Evolutionary conservation across 352 stramenopile genomes (phyloP).

Genomic region (Phytophthora constricta): DNA sequence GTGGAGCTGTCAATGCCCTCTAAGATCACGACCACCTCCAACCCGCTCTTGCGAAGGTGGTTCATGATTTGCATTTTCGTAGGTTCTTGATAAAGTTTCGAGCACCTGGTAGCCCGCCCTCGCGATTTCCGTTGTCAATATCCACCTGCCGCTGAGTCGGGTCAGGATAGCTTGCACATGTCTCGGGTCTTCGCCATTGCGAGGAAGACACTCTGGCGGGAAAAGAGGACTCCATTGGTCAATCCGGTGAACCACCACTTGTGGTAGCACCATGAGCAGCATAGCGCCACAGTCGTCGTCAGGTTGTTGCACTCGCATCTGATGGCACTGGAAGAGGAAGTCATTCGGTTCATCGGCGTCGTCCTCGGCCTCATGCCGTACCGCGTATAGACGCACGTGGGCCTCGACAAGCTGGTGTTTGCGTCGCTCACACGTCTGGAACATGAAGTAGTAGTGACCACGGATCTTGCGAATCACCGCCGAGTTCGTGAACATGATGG

Average conservation of each 20-base stretch:
- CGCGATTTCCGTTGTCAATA: constrained; percentile 86
- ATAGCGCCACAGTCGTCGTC: constrained; percentile 84
- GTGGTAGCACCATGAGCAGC: constrained; percentile 84
- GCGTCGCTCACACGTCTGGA: constrained; percentile 89
- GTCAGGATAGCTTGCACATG: constrained; percentile 69
- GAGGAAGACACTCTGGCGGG: constrained; percentile 74
- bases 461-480: constrained; percentile 91
- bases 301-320: constrained; percentile 90
- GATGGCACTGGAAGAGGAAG: constrained; percentile 77
- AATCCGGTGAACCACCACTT: constrained; percentile 86
- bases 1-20: constrained; percentile 88
- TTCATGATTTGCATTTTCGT: constrained; percentile 77
- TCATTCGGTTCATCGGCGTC: constrained; percentile 50
- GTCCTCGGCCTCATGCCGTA: constrained; percentile 68
- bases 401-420: constrained; percentile 91
- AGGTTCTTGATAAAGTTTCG: constrained; percentile 57
- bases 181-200: constrained; percentile 55
- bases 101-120: constrained; percentile 43
- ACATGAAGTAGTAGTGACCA: constrained; percentile 92
- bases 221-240: constrained; percentile 88
- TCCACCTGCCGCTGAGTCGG: constrained; percentile 76
- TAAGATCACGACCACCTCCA: constrained; percentile 84
- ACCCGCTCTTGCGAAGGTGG: constrained; percentile 67
- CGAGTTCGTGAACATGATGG: constrained; percentile 87
- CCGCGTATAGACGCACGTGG: constrained; percentile 85